Evolutionary conservation across 78 protist species (phyloP), one percentile per base, ranked within the genome.

Genomic region (Cavenderia fasciculata): DNA sequence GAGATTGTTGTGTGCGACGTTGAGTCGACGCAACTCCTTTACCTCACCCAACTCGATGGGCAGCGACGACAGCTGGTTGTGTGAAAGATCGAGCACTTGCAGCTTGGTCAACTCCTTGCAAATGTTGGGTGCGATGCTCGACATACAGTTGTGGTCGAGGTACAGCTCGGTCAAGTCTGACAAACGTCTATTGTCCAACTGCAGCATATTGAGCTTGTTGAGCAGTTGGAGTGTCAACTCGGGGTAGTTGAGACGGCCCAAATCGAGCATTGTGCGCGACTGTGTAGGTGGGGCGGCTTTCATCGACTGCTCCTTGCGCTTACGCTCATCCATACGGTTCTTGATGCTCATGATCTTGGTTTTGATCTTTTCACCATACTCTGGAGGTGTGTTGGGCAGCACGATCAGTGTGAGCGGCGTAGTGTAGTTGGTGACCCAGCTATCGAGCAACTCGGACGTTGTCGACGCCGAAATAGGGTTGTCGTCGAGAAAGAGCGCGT

Each of bases 1-100:
- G 33, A 93, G 49, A 46, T 82, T 66, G 75, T 93, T 93, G 73
- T 79, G 77, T 1, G 87, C 34, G 19, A 91, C 33, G 51, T 72
- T 78, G 41, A 93, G 27, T 36, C 47, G n/a, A 1, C 49, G 43
- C 18, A 93, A 61, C 33, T 70, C 73, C 18, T 49, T 43, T 25
- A 88, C 41, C 25, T 74, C 87, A 4, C 84, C 85, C 31, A 93
- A 51, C 71, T 93, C 95, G 18, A 19, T 21, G 8, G 95, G 94
- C 41, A 93, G 27, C 27, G 38, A n/a, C n/a, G 61, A 65, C 33
- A 93, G 33, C 63, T 82, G 91, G 66, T 93, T 93, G 33, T 34
- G 41, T 41, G 92, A 76, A 23, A 93, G 27, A 68, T 93, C 95
- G 6, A 93, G 59, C 3, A 73, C 11, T 19, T 65, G 82, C 11